These are phyloP conservation scores for Cladorrhinum sp. DNA, from an alignment of 2,329 filamentous ascomycete genomes.

Conservation along the genomic window DNA sequence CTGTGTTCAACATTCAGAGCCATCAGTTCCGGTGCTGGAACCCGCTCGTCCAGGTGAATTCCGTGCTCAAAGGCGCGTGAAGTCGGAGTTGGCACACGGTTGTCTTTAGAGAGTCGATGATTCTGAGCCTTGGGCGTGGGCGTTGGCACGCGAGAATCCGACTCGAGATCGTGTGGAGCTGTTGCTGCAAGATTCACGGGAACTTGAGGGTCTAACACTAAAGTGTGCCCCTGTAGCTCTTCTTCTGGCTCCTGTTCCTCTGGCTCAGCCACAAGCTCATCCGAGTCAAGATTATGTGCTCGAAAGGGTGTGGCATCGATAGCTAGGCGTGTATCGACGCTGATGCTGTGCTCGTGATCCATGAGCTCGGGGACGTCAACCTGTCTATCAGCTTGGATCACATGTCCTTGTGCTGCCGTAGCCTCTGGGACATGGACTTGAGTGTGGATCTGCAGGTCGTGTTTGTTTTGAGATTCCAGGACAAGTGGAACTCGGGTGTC, in stretches of 20 bases:
- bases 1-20: constrained; percentile 10
- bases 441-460: constrained; percentile 2
- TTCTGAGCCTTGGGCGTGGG: constrained; percentile 7
- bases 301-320: neutral
- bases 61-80: constrained; percentile 7
- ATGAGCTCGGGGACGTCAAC: neutral
- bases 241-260: neutral
- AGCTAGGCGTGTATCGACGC: neutral
- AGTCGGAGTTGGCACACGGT: constrained; percentile 6
- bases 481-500: constrained; percentile 2
- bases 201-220: constrained; percentile 5
- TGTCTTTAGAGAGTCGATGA: constrained; percentile 18
- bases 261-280: neutral
- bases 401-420: neutral
- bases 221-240: neutral
- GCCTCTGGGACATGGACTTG: neutral
- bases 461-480: neutral
- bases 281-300: neutral
- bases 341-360: neutral
- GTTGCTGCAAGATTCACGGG: neutral
- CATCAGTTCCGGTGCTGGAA: constrained; percentile 15
- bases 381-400: constrained; percentile 4
- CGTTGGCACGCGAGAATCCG: constrained; percentile 12
- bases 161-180: constrained; percentile 8
- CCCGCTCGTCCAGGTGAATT: constrained; percentile 15